These are phyloP conservation scores for Leccinum broughii DNA, from an alignment of 768 basidiomycete species.

Conservation along the genomic window DNA sequence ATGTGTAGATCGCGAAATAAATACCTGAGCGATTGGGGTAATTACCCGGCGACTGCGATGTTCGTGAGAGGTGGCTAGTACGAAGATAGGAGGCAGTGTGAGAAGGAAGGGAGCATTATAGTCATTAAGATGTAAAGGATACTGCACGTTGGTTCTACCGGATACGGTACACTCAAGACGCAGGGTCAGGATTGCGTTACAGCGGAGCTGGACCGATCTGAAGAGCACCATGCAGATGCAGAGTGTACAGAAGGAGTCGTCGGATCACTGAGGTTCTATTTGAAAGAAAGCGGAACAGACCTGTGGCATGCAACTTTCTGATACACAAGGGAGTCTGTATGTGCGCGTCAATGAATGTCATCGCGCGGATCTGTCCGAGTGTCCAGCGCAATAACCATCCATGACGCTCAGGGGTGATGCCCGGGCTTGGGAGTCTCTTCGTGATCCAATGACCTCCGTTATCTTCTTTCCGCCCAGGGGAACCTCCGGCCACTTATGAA, in stretches of 20 bases:
- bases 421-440: conserved; percentile 15
- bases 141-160: conserved; percentile 34
- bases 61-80: conserved; percentile 32
- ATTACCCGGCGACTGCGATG: conserved; percentile 25
- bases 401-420: conserved; percentile 24
- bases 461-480: conserved; percentile 32
- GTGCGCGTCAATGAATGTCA: conserved; percentile 27
- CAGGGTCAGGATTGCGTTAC: conserved; percentile 29
- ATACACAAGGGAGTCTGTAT: conserved; percentile 39
- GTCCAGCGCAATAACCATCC: conserved; percentile 27
- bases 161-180: conserved; percentile 31
- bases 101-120: conserved; percentile 5
- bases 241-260: conserved; percentile 28
- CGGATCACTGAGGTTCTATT: conserved; percentile 21
- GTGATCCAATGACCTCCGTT: conserved; percentile 6
- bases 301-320: conserved; percentile 31
- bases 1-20: conserved; percentile 13
- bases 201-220: conserved; percentile 31
- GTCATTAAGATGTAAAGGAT: conserved; percentile 22
- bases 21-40: conserved; percentile 35
- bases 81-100: conserved; percentile 31
- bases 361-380: conserved; percentile 28
- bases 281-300: conserved; percentile 28
- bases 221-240: conserved; percentile 36
- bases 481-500: conserved; percentile 28